These are phyloP conservation scores for Apiosordaria backusii DNA, from an alignment of 495 filamentous ascomycete species.

Conservation along the genomic window DNA sequence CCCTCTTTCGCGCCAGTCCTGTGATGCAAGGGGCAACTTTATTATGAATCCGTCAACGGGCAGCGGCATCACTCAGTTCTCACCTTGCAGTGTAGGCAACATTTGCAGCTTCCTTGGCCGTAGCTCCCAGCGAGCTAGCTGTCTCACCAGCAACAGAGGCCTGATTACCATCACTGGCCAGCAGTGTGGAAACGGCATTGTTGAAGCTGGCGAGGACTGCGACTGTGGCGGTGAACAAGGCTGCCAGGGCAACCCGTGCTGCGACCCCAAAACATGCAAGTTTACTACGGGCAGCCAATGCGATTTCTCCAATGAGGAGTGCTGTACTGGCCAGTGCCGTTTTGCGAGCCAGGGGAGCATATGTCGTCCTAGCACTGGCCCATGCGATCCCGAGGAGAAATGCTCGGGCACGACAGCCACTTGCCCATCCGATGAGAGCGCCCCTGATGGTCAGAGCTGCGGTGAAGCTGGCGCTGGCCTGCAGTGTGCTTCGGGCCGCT, in stretches of 20 bases:
- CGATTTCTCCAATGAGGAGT: conserved; percentile 88
- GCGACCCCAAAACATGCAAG: conserved; percentile 83
- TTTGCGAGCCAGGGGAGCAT: conserved; percentile 62
- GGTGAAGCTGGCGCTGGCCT: conserved; percentile 55
- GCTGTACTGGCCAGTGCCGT: conserved; percentile 73
- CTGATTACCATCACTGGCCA: conserved; percentile 82
- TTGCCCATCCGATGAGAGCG: conserved; percentile 69
- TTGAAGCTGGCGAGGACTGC: conserved; percentile 90
- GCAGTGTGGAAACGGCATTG: conserved; percentile 95
- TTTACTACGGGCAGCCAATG: conserved; percentile 75
- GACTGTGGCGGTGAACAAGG: conserved; percentile 78
- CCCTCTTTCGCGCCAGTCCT: conserved; percentile 64
- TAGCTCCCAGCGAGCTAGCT: conserved; percentile 70
- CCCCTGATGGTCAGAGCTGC: conserved; percentile 66
- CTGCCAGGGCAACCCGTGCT: conserved; percentile 76
- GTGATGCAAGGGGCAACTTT: conserved; percentile 71
- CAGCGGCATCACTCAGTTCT: conserved; percentile 70
- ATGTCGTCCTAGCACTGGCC: conserved; percentile 73
- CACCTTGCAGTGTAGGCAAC: conserved; percentile 85
- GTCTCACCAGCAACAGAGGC: conserved; percentile 77
- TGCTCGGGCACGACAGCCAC: conserved; percentile 69
- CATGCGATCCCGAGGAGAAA: conserved; percentile 79
- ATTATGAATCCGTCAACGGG: conserved; percentile 95
- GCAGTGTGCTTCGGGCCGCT: conserved; percentile 89
- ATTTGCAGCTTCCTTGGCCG: conserved; percentile 87